phyloP scores from a whole-genome alignment of 257 asterid genomes.

The Verbena officinalis region DNA sequence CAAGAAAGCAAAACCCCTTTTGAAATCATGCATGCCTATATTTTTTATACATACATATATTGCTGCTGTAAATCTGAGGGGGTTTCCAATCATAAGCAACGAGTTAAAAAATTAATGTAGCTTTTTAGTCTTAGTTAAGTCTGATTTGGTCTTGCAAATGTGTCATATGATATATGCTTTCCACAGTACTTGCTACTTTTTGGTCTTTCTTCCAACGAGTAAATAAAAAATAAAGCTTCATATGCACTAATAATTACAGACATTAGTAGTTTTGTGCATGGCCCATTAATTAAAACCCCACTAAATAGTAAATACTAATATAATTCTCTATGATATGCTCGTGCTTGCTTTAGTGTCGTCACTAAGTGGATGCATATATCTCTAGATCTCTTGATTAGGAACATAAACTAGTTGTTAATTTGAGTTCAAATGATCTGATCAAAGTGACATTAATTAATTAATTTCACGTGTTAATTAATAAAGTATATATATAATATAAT shows the following conservation, averaged over 20 bases:
- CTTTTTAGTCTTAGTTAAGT: not conserved
- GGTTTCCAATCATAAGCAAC: conserved; percentile 23
- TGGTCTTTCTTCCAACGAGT: conserved; percentile 25
- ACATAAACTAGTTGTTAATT: not conserved
- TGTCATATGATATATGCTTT: not conserved
- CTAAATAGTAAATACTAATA: not conserved
- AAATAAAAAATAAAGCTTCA: not conserved
- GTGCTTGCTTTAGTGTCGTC: not conserved
- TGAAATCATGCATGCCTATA: conserved; percentile 8
- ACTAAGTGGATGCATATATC: not conserved
- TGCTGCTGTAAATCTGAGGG: not conserved
- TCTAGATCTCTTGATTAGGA: not conserved
- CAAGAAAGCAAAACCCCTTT: conserved; percentile 27
- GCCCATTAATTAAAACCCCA: conserved; percentile 12
- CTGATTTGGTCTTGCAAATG: conserved; percentile 13
- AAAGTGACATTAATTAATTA: not conserved
- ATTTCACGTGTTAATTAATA: not conserved
- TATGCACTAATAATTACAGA: conserved; percentile 14
- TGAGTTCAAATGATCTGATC: not conserved
- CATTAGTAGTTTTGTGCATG: not conserved
- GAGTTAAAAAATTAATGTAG: not conserved
- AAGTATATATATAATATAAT: no score
- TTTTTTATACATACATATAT: not conserved
- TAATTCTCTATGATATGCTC: not conserved
- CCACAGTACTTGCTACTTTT: conserved; percentile 17